Evolutionary conservation across 1,139 yeast genomes (phyloP), one percentile per base, ranked within the genome.

Genomic region (Pichia sp.): DNA sequence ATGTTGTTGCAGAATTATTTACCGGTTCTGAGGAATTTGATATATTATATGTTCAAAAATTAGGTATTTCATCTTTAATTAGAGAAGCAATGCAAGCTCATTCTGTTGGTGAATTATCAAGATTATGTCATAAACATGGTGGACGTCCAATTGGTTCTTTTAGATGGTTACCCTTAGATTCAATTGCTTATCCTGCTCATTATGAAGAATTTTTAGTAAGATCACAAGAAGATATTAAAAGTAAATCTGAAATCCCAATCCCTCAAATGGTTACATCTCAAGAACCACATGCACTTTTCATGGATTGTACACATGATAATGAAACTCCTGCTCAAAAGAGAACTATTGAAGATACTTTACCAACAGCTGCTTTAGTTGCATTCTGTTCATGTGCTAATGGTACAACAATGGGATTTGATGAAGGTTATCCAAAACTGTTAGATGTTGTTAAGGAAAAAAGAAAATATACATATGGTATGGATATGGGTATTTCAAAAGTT

Each of bases 1-100:
- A 90, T 59, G 89, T 90, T 25, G 97, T 89, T 45, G 98, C 97
- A 2, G 98, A 92, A 61, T 71, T 92, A 37, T 92, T 92, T 63
- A 79, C 95, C 11, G 98, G 98, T 5, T 85, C 95, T 11, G 97
- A 89, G 61, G 84, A 78, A 27, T 78, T 86, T 80, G 98, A 92
- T 66, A 83, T 85, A 56, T 69, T 90, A 26, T 92, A 86, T 61
- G 96, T 90, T 12, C 96, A 92, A 64, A 71, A 95, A 53, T 73
- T 92, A 42, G 97, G 96, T 27, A 81, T 92, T 49, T 84, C 87
- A 36, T 82, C 96, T 8, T 71, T 92, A 53, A 84, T 92, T 43
- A 78, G 98, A 59, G 98, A 92, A 63, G 97, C 97, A 1, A 90
- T 92, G 96, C 97, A 89, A 68, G 94, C 97, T 2, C 83, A 94